Base-by-base conservation (phyloP, 345 rosid species). In the Brassica cretica region DNA sequence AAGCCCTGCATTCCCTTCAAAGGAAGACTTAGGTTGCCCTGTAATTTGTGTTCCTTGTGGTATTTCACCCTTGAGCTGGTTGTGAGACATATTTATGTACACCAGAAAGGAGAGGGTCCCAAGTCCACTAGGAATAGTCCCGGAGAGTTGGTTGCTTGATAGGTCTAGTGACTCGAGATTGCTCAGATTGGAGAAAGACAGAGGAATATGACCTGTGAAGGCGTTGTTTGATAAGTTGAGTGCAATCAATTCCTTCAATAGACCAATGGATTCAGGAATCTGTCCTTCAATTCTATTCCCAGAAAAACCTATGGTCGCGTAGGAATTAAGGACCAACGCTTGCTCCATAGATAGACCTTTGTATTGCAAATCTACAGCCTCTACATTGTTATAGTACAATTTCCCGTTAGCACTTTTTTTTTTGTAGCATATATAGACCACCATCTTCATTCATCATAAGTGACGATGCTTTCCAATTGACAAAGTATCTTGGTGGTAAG, bases 211-310 rank as follows among this genome's bases (percentile, higher is more conserved):
- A 9, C 77, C 70, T 64, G 70, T 49, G 70, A 73, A 73, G 25
- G 63, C 63, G 33, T 74, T 74, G 65, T 35, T 74, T 0, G 78
- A 74, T n/a, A 74, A 74, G 56, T 65, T 74, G 53, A 74, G 77
- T 3, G 78, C 71, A 53, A 74, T 65, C 12, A 74, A 0, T 14
- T 0, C 55, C 11, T 65, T 65, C 55, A 74, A 74, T 2, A 74
- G 27, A 65, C 77, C 71, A 8, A 51, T 51, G 0, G 56, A 51
- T 51, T 51, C 56, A 51, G 56, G 56, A 51, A 51, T 74, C 11
- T 53, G 37, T 65, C 71, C 71, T 53, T 55, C 39, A 15, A 74
- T 46, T 65, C 8, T 74, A 11, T 74, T 74, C 2, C 71, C 78
- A n/a, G 78, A 74, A 2, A 74, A 74, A 11, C 27, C 78, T 25